Evolutionary conservation across 129 eudicot species (phyloP).

Genomic region (Ambrosia artemisiifolia): DNA sequence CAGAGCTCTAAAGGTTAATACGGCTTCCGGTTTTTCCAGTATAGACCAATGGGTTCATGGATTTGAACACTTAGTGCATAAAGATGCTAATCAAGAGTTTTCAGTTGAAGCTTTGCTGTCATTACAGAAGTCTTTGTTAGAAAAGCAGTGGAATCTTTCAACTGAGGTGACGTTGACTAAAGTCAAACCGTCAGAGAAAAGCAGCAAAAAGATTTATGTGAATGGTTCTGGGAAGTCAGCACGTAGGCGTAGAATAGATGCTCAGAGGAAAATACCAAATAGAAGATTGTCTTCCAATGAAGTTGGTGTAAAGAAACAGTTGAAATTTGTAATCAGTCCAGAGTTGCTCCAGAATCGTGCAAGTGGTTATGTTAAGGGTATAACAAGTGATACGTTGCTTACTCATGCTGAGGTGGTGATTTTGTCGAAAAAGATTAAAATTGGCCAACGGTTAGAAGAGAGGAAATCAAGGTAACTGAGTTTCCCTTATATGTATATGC

Average conservation of each 20-base stretch:
- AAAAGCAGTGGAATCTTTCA: conserved; percentile 87
- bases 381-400: conserved; percentile 46
- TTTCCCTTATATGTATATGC: too few relatives aligned
- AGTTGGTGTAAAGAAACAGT: not conserved
- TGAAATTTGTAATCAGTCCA: conserved; percentile 44
- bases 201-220: conserved; percentile 39
- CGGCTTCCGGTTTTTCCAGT: conserved; percentile 37
- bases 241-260: conserved; percentile 72
- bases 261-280: conserved; percentile 42
- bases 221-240: conserved; percentile 75
- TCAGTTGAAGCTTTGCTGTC: conserved; percentile 72
- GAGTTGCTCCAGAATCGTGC: conserved; percentile 51
- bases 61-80: conserved; percentile 29
- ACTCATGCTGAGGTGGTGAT: conserved; percentile 79
- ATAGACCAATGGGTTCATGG: conserved; percentile 45
- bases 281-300: conserved; percentile 33
- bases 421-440: conserved; percentile 61
- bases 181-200: conserved; percentile 24
- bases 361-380: conserved; percentile 7
- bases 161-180: conserved; percentile 31
- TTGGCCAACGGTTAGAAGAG: conserved; percentile 73
- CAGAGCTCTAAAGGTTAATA: conserved; percentile 58
- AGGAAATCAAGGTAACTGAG: conserved; percentile 59
- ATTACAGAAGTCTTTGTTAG: conserved; percentile 81
- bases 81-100: conserved; percentile 31